Conservation (phyloP, 2,329 filamentous ascomycete species). For the Trichoderma oligosporum region DNA sequence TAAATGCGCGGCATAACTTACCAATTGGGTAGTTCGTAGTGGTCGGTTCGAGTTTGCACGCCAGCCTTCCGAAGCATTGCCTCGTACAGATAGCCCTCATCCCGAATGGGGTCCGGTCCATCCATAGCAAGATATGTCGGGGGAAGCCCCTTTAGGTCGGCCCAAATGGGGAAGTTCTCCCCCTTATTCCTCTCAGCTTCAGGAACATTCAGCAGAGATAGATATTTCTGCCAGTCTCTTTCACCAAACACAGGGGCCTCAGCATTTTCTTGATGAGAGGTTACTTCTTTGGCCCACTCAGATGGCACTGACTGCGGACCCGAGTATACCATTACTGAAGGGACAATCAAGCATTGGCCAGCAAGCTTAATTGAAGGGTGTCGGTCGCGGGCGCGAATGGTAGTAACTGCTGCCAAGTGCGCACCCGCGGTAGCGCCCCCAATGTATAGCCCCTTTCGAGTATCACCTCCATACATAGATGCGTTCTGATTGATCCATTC, state of each 20-base stretch:
- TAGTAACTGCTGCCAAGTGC: not conserved
- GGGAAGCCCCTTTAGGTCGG: not conserved
- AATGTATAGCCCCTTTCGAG: not conserved
- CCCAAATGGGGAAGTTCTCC: not conserved
- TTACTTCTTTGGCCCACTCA: not conserved
- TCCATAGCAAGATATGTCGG: slow-evolving; percentile 1
- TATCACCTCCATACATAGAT: not conserved
- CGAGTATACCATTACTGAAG: not conserved
- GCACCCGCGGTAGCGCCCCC: not conserved
- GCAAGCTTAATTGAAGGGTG: not conserved
- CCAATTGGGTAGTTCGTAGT: not conserved
- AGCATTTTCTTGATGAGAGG: not conserved
- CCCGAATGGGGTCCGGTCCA: not conserved
- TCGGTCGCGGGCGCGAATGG: not conserved
- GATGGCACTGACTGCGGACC: not conserved
- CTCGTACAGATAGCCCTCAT: not conserved
- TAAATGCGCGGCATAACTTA: not conserved
- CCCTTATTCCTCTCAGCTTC: not conserved
- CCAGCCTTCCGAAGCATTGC: not conserved
- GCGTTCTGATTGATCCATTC: not conserved
- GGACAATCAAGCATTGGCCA: not conserved
- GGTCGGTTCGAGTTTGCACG: not conserved
- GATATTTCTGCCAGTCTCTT: not conserved
- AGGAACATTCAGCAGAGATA: not conserved
- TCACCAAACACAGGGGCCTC: not conserved